These are phyloP conservation scores for Gyrodon lividus DNA, from an alignment of 768 basidiomycete genomes.

Conservation along the genomic window DNA sequence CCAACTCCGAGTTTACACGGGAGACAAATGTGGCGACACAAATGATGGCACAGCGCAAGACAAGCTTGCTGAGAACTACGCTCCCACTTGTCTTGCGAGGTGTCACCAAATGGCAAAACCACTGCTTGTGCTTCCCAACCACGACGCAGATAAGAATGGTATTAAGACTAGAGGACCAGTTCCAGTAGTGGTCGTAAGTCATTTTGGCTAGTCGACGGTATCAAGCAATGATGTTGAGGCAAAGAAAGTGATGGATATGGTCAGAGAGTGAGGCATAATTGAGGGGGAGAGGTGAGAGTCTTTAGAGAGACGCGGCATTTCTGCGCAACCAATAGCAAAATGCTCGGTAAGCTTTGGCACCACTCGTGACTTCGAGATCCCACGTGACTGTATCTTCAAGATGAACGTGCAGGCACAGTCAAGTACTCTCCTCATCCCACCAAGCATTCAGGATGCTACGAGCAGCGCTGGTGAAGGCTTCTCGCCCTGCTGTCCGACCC, in stretches of 20 bases:
- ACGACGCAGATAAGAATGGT: not conserved
- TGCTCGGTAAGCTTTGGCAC: constrained; percentile 19
- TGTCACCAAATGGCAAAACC: constrained; percentile 5
- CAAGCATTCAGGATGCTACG: constrained; percentile 24
- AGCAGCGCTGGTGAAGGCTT: constrained; percentile 11
- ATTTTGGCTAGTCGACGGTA: not conserved
- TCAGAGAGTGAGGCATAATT: not conserved
- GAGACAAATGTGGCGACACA: not conserved
- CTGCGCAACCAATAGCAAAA: constrained; percentile 38
- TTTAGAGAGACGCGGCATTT: constrained; percentile 38
- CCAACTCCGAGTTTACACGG: not conserved
- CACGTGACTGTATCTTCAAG: too few species aligned
- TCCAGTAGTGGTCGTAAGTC: not conserved
- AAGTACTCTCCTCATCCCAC: not conserved
- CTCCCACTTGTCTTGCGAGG: constrained; percentile 38
- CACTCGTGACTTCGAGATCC: not conserved
- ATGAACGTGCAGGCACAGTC: not conserved
- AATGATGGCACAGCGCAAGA: constrained; percentile 17
- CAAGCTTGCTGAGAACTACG: constrained; percentile 47
- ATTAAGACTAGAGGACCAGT: too few species aligned
- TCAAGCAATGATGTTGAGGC: not conserved
- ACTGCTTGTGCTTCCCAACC: not conserved
- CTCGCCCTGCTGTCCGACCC: constrained; percentile 13
- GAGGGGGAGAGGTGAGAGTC: not conserved
- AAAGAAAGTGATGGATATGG: not conserved